phyloP scores from a whole-genome alignment of 1,139 yeast genomes.

The Torulaspora pretoriensis region DNA sequence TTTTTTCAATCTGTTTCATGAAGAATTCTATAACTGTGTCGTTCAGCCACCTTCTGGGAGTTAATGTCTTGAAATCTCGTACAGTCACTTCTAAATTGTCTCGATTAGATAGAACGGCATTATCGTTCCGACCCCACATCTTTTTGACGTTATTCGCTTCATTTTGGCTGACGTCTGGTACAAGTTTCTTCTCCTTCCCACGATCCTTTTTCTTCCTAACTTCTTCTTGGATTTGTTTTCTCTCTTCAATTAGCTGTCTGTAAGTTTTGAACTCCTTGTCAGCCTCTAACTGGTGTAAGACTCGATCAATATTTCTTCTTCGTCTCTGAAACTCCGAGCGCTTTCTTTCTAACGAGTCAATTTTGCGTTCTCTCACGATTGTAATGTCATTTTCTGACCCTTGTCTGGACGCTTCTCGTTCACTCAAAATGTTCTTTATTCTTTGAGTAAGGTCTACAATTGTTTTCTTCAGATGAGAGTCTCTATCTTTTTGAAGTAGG shows the following conservation, averaged over 20 bases:
- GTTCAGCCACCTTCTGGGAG: conserved; percentile 78
- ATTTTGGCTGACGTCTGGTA: conserved; percentile 34
- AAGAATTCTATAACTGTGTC: conserved; percentile 87
- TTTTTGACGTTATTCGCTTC: conserved; percentile 40
- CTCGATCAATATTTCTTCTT: conserved; percentile 24
- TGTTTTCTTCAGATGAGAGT: conserved; percentile 18
- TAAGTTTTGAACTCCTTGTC: conserved; percentile 41
- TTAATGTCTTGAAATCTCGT: conserved; percentile 66
- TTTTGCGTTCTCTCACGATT: conserved; percentile 34
- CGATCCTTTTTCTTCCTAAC: conserved; percentile 38
- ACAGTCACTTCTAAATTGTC: conserved; percentile 58
- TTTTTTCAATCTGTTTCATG: conserved; percentile 50
- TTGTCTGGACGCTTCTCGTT: conserved; percentile 9
- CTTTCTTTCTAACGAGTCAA: conserved; percentile 29
- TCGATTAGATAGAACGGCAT: conserved; percentile 40
- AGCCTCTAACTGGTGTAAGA: conserved; percentile 25
- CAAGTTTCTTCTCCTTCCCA: conserved; percentile 26
- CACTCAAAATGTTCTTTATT: conserved; percentile 26
- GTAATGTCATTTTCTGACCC: conserved; percentile 27
- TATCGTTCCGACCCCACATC: conserved; percentile 39
- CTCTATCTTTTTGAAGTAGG: conserved; percentile 23
- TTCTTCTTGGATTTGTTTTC: conserved; percentile 40
- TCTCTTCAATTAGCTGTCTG: conserved; percentile 42
- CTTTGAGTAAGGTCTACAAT: conserved; percentile 30
- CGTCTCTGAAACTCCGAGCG: conserved; percentile 27